Percentiles rank a stretch among this genome's conserved stretches.
Conservation (phyloP, 2,329 filamentous ascomycete genomes). For the Cadophora luteo-olivacea region DNA sequence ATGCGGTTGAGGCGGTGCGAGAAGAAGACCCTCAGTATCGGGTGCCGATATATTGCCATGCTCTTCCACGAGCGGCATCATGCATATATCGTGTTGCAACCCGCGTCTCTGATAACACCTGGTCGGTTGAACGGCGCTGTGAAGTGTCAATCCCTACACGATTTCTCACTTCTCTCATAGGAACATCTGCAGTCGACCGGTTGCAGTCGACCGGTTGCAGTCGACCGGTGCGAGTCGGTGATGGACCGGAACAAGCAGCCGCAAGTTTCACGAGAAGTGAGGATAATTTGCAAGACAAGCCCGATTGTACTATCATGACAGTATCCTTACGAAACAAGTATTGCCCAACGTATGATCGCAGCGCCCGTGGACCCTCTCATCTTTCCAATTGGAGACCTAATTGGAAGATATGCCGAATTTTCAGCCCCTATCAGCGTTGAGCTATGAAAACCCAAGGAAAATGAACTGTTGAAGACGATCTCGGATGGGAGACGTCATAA, state of each 20-base stretch:
- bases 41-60: not conserved
- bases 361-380: not conserved
- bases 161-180: not conserved
- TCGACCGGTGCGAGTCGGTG: not conserved
- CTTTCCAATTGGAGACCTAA: not conserved
- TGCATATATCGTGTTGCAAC: not conserved
- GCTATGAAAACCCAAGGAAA: not conserved
- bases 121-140: not conserved
- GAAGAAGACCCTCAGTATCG: not conserved
- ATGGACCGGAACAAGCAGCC: constrained; percentile 20
- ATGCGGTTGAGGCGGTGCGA: not conserved
- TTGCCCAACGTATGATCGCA: no score
- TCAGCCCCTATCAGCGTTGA: not conserved
- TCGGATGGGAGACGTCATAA: not conserved
- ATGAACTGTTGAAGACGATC: not conserved
- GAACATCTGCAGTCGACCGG: not conserved
- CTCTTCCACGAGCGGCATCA: not conserved
- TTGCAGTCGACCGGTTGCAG: no score
- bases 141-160: not conserved
- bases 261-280: constrained; percentile 16
- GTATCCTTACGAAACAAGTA: no score
- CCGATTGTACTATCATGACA: not conserved
- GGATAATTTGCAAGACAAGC: no score
- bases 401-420: not conserved
- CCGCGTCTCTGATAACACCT: not conserved